These are phyloP conservation scores for Phytophthora pluvialis DNA, from an alignment of 352 stramenopile species.

Conservation along the genomic window DNA sequence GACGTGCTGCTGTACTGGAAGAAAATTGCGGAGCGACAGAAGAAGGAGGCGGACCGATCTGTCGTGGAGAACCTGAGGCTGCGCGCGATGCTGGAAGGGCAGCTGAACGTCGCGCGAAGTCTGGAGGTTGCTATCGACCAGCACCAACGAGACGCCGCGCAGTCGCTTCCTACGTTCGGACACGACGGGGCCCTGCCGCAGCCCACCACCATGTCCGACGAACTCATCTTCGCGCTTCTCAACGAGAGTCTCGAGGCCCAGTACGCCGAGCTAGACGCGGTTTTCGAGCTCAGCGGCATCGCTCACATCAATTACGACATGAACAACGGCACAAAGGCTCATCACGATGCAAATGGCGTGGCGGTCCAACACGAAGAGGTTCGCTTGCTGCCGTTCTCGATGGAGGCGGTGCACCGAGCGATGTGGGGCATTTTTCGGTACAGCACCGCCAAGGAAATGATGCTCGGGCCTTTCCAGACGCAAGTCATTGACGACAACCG, in stretches of 20 bases:
- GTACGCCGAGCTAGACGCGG: constrained; percentile 28
- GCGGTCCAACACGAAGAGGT: constrained; percentile 32
- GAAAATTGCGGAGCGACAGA: constrained; percentile 37
- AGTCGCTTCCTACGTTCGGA: constrained; percentile 18
- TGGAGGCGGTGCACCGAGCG: constrained; percentile 31
- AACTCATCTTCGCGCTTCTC: constrained; percentile 32
- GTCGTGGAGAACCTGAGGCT: constrained; percentile 42
- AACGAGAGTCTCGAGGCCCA: constrained; percentile 31
- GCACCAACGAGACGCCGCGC: constrained; percentile 33
- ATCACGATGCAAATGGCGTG: constrained; percentile 24
- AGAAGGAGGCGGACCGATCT: constrained; percentile 31
- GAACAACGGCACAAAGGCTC: constrained; percentile 30
- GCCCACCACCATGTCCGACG: constrained; percentile 15
- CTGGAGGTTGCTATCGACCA: constrained; percentile 44
- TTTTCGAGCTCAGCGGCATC: constrained; percentile 29
- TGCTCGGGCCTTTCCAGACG: constrained; percentile 29
- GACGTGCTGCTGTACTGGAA: constrained; percentile 37
- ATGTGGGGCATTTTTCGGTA: constrained; percentile 39
- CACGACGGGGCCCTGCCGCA: background rate
- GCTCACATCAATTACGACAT: constrained; percentile 31
- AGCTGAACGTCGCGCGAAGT: constrained; percentile 38
- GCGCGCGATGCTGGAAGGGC: constrained; percentile 36
- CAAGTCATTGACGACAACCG: constrained; percentile 35
- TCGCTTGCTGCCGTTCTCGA: constrained; percentile 41
- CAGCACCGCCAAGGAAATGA: constrained; percentile 35